Conservation (phyloP, 1,284 basidiomycete genomes). For the Austroboletus novae-zelandiae region DNA sequence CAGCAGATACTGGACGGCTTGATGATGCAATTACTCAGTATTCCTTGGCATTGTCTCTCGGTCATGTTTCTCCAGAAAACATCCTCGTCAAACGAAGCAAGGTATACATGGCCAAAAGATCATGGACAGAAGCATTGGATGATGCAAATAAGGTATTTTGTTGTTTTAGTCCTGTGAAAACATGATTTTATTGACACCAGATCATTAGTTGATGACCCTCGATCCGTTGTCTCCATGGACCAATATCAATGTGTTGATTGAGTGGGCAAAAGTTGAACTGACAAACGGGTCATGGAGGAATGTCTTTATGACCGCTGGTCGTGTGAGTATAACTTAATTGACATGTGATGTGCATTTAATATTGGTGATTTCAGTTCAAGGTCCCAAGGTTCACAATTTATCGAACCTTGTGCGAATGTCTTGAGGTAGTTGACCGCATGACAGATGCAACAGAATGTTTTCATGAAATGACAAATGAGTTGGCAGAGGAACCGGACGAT, state of each 20-base stretch:
- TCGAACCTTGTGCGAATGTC: not conserved
- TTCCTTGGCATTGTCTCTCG: not conserved
- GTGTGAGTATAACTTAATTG: not conserved
- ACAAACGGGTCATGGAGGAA: not conserved
- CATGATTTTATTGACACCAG: not conserved
- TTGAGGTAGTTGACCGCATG: not conserved
- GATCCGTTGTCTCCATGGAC: not conserved
- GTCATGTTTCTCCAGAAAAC: not conserved
- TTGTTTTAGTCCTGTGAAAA: not conserved
- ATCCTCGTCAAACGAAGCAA: not conserved
- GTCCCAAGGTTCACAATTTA: not conserved
- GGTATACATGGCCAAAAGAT: not conserved
- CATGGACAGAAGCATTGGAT: not conserved
- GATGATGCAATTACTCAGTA: not conserved
- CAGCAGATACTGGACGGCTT: not conserved
- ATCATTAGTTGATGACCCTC: not conserved
- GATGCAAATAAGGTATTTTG: not conserved
- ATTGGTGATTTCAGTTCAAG: not conserved
- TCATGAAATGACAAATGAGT: not conserved
- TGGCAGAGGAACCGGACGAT: not conserved
- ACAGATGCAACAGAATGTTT: not conserved
- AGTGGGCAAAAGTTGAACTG: not conserved
- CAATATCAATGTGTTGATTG: not conserved
- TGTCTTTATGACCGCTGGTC: not conserved
- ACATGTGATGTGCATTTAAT: not conserved